Evolutionary conservation across 2,329 filamentous ascomycete genomes (phyloP).

Genomic region (Verticillium dahliae): DNA sequence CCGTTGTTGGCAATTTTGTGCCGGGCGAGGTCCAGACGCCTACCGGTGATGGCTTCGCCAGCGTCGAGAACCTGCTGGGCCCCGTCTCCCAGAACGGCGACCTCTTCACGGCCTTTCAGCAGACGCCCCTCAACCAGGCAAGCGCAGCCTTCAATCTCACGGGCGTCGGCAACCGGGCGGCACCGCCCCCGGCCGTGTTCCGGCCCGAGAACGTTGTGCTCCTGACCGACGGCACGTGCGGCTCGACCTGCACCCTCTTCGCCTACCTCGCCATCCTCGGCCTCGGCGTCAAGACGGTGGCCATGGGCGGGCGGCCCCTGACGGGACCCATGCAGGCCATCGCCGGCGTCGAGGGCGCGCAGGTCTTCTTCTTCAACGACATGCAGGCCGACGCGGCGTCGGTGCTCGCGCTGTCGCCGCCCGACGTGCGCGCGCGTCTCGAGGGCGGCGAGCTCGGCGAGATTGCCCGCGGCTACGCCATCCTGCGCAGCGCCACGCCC

Average conservation of each 20-base stretch:
- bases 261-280: slow-evolving; percentile 45
- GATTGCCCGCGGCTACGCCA: slow-evolving; percentile 25
- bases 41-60: slow-evolving; percentile 20
- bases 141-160: slow-evolving; percentile 31
- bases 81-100: slow-evolving; percentile 34
- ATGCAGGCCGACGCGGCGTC: slow-evolving; percentile 19
- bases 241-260: slow-evolving; percentile 49
- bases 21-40: slow-evolving; percentile 43
- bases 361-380: slow-evolving; percentile 23
- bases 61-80: slow-evolving; percentile 21
- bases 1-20: slow-evolving; percentile 35
- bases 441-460: slow-evolving; percentile 17
- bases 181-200: slow-evolving; percentile 39
- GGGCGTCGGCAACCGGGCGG: slow-evolving; percentile 30
- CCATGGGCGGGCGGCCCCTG: slow-evolving; percentile 37
- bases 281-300: slow-evolving; percentile 39
- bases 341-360: slow-evolving; percentile 39
- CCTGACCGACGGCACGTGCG: slow-evolving; percentile 48
- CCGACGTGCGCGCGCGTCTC: slow-evolving; percentile 11
- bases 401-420: slow-evolving; percentile 15
- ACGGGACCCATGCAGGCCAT: slow-evolving; percentile 40
- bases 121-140: slow-evolving; percentile 30
- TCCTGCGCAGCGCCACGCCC: slow-evolving; percentile 17
- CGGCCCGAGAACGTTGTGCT: slow-evolving; percentile 44
- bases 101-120: slow-evolving; percentile 38